A percentile compares a stretch with the other conserved stretches of the same genome.
phyloP scores from a whole-genome alignment of 495 filamentous ascomycete genomes.

The Ramalina peruviana region DNA sequence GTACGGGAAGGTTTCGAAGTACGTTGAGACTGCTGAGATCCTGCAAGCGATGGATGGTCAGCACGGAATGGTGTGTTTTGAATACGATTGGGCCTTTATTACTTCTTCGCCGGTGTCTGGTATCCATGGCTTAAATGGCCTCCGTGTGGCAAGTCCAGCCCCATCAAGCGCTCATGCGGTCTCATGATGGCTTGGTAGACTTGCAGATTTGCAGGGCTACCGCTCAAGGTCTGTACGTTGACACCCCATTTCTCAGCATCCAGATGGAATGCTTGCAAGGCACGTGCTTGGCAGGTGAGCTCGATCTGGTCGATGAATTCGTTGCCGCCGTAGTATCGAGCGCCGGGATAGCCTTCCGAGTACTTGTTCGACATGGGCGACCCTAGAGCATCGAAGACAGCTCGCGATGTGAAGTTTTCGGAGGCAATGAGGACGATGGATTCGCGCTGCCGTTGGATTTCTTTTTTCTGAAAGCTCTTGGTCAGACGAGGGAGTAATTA shows the following conservation, averaged over 20 bases:
- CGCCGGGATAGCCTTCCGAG: constrained; percentile 95
- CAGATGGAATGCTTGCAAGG: constrained; percentile 80
- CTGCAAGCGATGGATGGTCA: constrained; percentile 23
- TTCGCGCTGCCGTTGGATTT: constrained; percentile 95
- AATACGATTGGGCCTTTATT: constrained; percentile 18
- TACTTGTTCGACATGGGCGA: constrained; percentile 98
- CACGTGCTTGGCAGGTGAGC: constrained; percentile 88
- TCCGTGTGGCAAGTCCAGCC: constrained; percentile 92
- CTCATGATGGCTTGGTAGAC: constrained; percentile 97
- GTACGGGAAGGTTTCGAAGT: constrained; percentile 93
- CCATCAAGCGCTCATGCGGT: constrained; percentile 93
- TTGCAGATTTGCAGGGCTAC: constrained; percentile 87
- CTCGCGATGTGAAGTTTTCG: constrained; percentile 79
- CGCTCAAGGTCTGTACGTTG: constrained; percentile 88
- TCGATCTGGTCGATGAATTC: constrained; percentile 97
- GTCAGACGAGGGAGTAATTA: not conserved
- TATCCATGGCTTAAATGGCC: constrained; percentile 98
- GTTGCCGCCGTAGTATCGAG: constrained; percentile 98
- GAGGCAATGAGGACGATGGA: constrained; percentile 97
- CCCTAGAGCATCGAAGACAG: constrained; percentile 79
- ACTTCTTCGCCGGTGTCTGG: constrained; percentile 86
- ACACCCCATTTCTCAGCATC: constrained; percentile 90
- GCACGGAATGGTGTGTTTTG: not conserved
- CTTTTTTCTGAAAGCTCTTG: constrained; percentile 54
- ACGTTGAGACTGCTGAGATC: constrained; percentile 86